A percentile compares a stretch with the other conserved stretches of the same genome.
phyloP scores from a whole-genome alignment of 352 stramenopile genomes.

The Thraustochytrium striatum region DNA sequence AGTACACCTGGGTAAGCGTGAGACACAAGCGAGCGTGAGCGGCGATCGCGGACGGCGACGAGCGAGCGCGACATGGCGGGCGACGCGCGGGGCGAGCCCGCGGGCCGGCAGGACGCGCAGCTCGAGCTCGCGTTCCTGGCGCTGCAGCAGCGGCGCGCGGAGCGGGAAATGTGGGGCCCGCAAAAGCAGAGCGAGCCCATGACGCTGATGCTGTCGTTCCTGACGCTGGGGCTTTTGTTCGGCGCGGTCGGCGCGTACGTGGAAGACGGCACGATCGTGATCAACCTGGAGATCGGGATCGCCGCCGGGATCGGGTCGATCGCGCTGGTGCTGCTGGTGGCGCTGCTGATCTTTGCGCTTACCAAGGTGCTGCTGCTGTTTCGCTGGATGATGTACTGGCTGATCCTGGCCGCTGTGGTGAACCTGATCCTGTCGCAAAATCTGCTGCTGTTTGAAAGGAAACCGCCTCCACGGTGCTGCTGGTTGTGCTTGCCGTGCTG shows the following conservation, averaged over 20 bases:
- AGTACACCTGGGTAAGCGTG: no score
- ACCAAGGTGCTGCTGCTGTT: slow-evolving; percentile 64
- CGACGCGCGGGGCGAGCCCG: no score
- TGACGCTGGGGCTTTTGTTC: slow-evolving; percentile 50
- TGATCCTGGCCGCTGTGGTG: slow-evolving; percentile 65
- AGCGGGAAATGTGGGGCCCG: slow-evolving; percentile 50
- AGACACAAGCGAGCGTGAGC: no score
- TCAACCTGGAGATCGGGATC: slow-evolving; percentile 49
- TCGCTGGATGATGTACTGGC: slow-evolving; percentile 75
- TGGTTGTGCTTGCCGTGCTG: slow-evolving; percentile 56
- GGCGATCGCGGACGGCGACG: no score
- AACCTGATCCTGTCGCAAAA: slow-evolving; percentile 60
- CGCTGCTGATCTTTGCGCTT: slow-evolving; percentile 57
- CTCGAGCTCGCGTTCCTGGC: slow-evolving; percentile 50
- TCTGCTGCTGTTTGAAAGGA: slow-evolving; percentile 54
- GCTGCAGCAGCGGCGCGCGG: slow-evolving; percentile 53
- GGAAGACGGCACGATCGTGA: slow-evolving; percentile 3
- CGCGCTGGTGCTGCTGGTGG: slow-evolving; percentile 56
- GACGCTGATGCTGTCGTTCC: slow-evolving; percentile 49
- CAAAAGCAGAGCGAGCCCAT: slow-evolving; percentile 45
- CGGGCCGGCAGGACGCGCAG: no score
- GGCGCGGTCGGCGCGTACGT: slow-evolving; percentile 20
- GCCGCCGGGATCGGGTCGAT: slow-evolving; percentile 60
- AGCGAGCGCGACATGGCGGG: no score
- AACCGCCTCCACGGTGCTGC: slow-evolving; percentile 52